Conservation (phyloP, 768 basidiomycete genomes). For the Dioszegia crocea region DNA sequence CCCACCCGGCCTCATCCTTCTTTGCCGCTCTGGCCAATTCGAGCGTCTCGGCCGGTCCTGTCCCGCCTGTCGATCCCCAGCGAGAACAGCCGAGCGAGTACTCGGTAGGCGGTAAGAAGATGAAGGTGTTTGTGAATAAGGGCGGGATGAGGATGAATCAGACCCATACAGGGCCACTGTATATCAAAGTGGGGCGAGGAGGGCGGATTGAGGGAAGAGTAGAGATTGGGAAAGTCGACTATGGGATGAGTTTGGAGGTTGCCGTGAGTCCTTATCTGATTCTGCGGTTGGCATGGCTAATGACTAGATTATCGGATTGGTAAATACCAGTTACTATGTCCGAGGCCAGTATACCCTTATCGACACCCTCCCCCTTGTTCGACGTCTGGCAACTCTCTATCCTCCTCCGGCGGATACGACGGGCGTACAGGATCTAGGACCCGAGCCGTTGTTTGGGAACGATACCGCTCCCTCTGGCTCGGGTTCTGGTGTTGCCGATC, state of each 20-base stretch:
- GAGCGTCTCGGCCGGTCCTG: conserved; percentile 7
- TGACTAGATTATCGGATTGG: conserved; percentile 29
- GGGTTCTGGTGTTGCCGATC: background rate
- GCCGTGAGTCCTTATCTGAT: conserved; percentile 21
- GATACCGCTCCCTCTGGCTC: background rate
- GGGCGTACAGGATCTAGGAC: background rate
- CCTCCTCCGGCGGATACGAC: conserved; percentile 7
- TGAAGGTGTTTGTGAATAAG: conserved; percentile 22
- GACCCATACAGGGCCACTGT: conserved; percentile 35
- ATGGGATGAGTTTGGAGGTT: conserved; percentile 32
- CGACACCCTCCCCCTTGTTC: conserved; percentile 33
- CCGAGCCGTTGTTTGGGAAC: background rate
- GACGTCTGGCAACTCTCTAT: conserved; percentile 17
- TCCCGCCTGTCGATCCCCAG: conserved; percentile 9
- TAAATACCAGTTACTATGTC: conserved; percentile 37
- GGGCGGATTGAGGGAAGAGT: conserved; percentile 33
- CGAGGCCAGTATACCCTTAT: conserved; percentile 42
- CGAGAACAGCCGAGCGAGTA: conserved; percentile 6
- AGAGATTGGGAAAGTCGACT: conserved; percentile 38
- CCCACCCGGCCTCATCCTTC: conserved; percentile 36
- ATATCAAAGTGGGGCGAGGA: conserved; percentile 22
- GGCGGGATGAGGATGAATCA: conserved; percentile 27
- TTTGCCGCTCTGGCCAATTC: conserved; percentile 25
- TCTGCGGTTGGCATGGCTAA: background rate
- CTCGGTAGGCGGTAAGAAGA: conserved; percentile 31